Base-by-base conservation (phyloP, 495 filamentous ascomycete species). In the Aspergillus bertholletiae region DNA sequence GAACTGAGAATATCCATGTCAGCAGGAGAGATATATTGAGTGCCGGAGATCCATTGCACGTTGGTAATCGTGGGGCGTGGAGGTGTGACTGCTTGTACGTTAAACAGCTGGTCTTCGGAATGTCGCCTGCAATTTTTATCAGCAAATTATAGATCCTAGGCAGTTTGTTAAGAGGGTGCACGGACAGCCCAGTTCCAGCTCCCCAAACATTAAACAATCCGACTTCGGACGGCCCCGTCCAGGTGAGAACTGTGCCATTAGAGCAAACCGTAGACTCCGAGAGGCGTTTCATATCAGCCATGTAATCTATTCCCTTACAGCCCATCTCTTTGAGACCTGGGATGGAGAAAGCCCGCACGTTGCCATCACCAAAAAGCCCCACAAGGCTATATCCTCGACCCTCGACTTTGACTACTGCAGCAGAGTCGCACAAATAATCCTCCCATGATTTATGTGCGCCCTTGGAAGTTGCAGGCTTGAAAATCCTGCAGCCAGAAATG, bases 61-160 rank as follows among this genome's bases (percentile, higher is more conserved):
- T 94, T 96, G 8, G 89, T 92, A 44, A 98, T 98, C 1, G 92
- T 96, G n/a, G 94, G 95, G 27, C 94, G 81, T 13, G 88, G 78
- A 3, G 93, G 94, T 15, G 87, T 76, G 13, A 79, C 61, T 13
- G 85, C 81, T 55, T 86, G 74, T 5, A 87, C 82, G 56, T 96
- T 96, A 70, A 87, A 85, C 3, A 97, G 76, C 24, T 74, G 84
- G 65, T 97, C 94, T 37, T 82, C 76, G 6, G 82, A 81, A 23
- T 62, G 69, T 32, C 65, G 67, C 52, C 79, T 82, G 45, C 51
- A 30, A 18, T 22, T 12, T 34, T 21, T 18, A 34, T 80, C 55
- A 80, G 80, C 43, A 37, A 18, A 39, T 52, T 20, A 72, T 58
- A 18, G 51, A 37, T n/a, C 15, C 30, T 6, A 12, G 11, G 20